phyloP scores from a whole-genome alignment of 208 protist species.

The Trypanosoma cruzi region DNA sequence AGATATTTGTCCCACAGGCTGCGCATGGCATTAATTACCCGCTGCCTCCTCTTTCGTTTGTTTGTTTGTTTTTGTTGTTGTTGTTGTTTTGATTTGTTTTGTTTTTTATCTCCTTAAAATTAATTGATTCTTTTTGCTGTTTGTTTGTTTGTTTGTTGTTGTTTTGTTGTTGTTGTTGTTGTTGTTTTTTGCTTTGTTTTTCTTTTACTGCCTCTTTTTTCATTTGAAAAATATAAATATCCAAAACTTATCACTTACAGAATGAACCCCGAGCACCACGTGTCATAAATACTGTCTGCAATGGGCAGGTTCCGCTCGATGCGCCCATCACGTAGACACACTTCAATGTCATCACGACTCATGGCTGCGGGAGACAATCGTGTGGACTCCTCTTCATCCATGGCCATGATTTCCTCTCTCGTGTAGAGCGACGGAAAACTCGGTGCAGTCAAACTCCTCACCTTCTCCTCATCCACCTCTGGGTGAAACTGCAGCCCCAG shows the following conservation, averaged over 20 bases:
- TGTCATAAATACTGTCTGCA: slow-evolving; percentile 35
- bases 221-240: slow-evolving; percentile 11
- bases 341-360: slow-evolving; percentile 24
- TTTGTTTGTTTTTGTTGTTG: too few species aligned
- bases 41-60: background rate
- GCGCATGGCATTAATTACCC: background rate
- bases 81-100: too few species aligned
- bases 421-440: slow-evolving; percentile 17
- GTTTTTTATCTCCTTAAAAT: too few species aligned
- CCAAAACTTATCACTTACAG: too few species aligned
- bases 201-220: slow-evolving; percentile 14
- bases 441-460: slow-evolving; percentile 6
- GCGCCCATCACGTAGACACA: slow-evolving; percentile 15
- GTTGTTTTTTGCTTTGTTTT: slow-evolving; percentile 1
- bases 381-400: slow-evolving; percentile 16
- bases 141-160: background rate
- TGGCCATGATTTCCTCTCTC: slow-evolving; percentile 17
- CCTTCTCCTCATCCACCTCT: slow-evolving; percentile 33
- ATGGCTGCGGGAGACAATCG: slow-evolving; percentile 14
- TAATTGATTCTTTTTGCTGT: background rate
- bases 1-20: too few species aligned
- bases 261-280: slow-evolving; percentile 33
- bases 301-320: slow-evolving; percentile 29
- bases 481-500: slow-evolving; percentile 42
- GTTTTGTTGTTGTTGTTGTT: background rate